phyloP scores from a whole-genome alignment of 257 asterid genomes.

The Nicotiana knightiana region DNA sequence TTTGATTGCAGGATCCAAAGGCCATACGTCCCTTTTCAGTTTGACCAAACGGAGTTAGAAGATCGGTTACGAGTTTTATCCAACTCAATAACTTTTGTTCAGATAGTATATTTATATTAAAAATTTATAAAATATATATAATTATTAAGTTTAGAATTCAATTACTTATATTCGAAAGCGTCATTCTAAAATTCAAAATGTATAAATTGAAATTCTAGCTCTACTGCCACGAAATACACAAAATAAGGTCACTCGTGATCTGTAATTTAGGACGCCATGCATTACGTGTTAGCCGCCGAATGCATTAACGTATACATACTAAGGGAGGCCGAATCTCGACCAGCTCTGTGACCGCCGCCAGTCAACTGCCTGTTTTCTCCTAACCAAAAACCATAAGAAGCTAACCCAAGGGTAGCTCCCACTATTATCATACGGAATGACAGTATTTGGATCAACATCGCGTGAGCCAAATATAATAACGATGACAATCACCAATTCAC shows the following conservation, averaged over 20 bases:
- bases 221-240: too few species aligned
- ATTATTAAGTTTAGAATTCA: too few species aligned
- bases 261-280: neutral
- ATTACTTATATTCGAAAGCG: accelerated
- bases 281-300: neutral
- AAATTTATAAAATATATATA: too few species aligned
- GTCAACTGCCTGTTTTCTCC: neutral
- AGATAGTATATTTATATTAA: too few species aligned
- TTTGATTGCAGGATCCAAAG: neutral
- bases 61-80: too few species aligned
- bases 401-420: slow-evolving; percentile 6
- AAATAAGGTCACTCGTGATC: neutral
- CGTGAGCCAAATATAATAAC: neutral
- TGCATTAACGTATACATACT: neutral
- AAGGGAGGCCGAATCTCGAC: neutral
- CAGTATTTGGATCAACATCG: neutral
- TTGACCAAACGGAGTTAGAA: too few species aligned
- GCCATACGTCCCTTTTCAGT: neutral
- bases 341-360: neutral
- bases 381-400: neutral
- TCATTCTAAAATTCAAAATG: accelerated
- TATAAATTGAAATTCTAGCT: accelerated
- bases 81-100: too few species aligned
- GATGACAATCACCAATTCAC: neutral
- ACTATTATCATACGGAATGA: neutral